Evolutionary conservation across 148 eudicot genomes (phyloP).

Genomic region (Pouteria glomerata): DNA sequence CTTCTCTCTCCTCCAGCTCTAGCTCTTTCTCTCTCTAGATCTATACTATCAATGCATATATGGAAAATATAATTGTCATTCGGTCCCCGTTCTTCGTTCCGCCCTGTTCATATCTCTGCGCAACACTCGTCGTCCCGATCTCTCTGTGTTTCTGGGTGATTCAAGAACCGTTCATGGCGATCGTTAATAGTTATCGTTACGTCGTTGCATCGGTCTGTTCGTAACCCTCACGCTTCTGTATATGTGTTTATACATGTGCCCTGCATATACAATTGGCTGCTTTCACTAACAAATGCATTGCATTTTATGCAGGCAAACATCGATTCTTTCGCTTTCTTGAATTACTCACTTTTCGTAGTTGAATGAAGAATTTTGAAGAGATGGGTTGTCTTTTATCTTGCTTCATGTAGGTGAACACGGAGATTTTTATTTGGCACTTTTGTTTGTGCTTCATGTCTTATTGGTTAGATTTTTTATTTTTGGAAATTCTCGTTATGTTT

Average conservation of each 20-base stretch:
- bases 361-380: conserved; percentile 4
- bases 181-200: not conserved
- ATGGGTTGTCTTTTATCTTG: not conserved
- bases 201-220: not conserved
- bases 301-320: not conserved
- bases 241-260: not conserved
- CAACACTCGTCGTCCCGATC: not conserved
- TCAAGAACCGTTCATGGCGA: not conserved
- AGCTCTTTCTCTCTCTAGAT: not conserved
- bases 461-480: too few species aligned
- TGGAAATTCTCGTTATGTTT: too few species aligned
- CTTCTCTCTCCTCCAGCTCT: conserved; percentile 3
- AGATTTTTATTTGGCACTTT: not conserved
- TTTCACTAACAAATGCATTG: not conserved
- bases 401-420: not conserved
- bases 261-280: not conserved
- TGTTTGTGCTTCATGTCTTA: too few species aligned
- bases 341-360: not conserved
- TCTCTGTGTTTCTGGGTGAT: not conserved
- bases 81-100: not conserved
- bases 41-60: not conserved
- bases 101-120: not conserved
- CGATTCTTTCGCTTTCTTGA: not conserved
- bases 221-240: not conserved
- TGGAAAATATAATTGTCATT: not conserved